Evolutionary conservation across 2,329 filamentous ascomycete species (phyloP), one percentile per base, ranked within the genome.

Genomic region (Penicillium occitanis): DNA sequence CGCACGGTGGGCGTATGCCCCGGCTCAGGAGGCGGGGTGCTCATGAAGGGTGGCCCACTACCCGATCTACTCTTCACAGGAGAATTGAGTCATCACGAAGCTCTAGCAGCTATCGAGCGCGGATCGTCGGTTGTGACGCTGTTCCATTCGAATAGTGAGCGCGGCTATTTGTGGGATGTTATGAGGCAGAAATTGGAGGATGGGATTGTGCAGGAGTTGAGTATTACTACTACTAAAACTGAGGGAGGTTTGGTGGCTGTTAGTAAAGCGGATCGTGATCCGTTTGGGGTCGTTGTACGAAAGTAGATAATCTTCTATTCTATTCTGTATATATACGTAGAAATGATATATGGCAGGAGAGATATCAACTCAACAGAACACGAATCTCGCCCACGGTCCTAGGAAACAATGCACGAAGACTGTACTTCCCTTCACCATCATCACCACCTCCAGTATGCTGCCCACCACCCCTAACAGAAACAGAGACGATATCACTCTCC

Each of bases 71-170:
- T 96, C 3, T 91, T 99, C 71, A 98, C 92, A 0, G 95, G 95
- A 1, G 95, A 99, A 81, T 87, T 98, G 83, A 91, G 88, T 73
- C 95, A 99, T 76, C 95, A 99, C 76, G 92, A 95, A 69, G 93
- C 94, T 2, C 85, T 99, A 66, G 87, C 91, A 46, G 92, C 93
- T 1, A 92, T 91, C 33, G 93, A 97, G 81, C 86, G 89, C 66
- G 93, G 93, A 1, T 89, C 89, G 69, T 90, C 88, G 64, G 91
- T 98, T 0, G 86, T 98, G 61, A 90, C 90, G 48, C 84, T 96
- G 58, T 96, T 97, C 73, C 95, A 99, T 77, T 94, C 91, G 71
- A 98, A 98, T 77, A 95, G 91, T 0, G 95, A 99, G 82, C 83
- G 95, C 42, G 89, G 88, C 0, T 99, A 94, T 75, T 79, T 99